Percentiles rank a stretch among this genome's conserved stretches.
Conservation (phyloP, 306 rosid genomes). For the Rosa multiflora region DNA sequence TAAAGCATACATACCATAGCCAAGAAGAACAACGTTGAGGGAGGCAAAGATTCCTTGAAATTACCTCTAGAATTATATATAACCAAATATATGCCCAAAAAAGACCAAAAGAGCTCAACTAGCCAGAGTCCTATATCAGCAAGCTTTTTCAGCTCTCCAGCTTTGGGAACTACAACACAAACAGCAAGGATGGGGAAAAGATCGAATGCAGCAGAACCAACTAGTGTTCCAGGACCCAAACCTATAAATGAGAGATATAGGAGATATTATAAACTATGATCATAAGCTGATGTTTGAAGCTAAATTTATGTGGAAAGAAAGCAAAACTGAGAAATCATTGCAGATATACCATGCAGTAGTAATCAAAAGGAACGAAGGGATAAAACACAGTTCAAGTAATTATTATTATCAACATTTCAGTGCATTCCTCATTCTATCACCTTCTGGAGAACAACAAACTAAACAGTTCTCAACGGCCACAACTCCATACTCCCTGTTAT, state of each 20-base stretch:
- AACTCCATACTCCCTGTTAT: not conserved
- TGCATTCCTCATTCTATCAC: not conserved
- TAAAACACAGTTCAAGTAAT: not conserved
- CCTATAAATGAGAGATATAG: slow-evolving; percentile 44
- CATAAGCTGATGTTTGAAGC: not conserved
- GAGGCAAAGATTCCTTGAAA: slow-evolving; percentile 66
- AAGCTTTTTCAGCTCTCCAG: slow-evolving; percentile 87
- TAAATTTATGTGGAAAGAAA: not conserved
- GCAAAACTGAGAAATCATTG: not conserved
- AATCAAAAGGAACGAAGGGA: not conserved
- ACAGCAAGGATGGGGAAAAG: slow-evolving; percentile 97
- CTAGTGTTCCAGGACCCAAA: slow-evolving; percentile 98
- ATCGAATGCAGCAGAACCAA: slow-evolving; percentile 98
- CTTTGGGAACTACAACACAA: slow-evolving; percentile 84
- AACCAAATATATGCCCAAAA: slow-evolving; percentile 98
- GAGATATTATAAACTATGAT: slow-evolving; percentile 18
- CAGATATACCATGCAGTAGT: not conserved
- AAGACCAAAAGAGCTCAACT: slow-evolving; percentile 95
- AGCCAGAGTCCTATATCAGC: slow-evolving; percentile 94
- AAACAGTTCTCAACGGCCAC: too few species aligned
- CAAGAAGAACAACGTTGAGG: slow-evolving; percentile 91
- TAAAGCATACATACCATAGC: slow-evolving; percentile 63
- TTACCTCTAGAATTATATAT: slow-evolving; percentile 90
- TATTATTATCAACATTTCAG: not conserved
- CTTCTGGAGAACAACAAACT: not conserved